Percentiles rank a stretch among this genome's conserved stretches.
These are phyloP conservation scores for Elaeis guineensis DNA, from an alignment of 176 grass and related monocot genomes.

Conservation along the genomic window DNA sequence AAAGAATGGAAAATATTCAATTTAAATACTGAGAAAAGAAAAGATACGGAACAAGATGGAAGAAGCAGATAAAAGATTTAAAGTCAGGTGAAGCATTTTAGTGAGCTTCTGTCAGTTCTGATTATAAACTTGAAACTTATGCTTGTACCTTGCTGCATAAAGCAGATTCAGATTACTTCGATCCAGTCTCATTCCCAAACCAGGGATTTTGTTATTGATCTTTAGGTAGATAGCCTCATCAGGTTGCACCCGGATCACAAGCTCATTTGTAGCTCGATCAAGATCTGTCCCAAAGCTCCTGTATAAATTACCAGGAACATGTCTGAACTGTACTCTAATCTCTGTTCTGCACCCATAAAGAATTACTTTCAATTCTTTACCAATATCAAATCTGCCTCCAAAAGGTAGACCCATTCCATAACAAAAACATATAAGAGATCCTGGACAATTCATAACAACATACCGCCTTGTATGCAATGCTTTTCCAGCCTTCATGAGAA, in stretches of 20 bases:
- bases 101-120: neutral
- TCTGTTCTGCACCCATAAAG: slow-evolving; percentile 38
- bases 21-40: too few relatives aligned
- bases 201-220: slow-evolving; percentile 96
- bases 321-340: slow-evolving; percentile 94
- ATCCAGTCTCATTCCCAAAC: slow-evolving; percentile 81
- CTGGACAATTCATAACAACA: too few relatives aligned
- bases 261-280: slow-evolving; percentile 82
- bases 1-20: too few relatives aligned
- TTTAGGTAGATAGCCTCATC: slow-evolving; percentile 93
- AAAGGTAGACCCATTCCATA: too few relatives aligned
- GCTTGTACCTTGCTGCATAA: slow-evolving; percentile 69
- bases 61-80: too few relatives aligned
- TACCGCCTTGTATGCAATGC: slow-evolving; percentile 27
- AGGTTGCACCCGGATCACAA: slow-evolving; percentile 89
- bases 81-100: too few relatives aligned
- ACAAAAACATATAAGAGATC: too few relatives aligned
- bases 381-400: too few relatives aligned
- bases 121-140: neutral
- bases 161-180: slow-evolving; percentile 94
- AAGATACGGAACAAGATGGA: too few relatives aligned
- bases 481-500: slow-evolving; percentile 98
- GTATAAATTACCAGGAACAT: slow-evolving; percentile 89
- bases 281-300: slow-evolving; percentile 83
- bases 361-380: too few relatives aligned